Evolutionary conservation across 768 basidiomycete genomes (phyloP), one percentile per base, ranked within the genome.

Genomic region (Mycena albidolilacea): DNA sequence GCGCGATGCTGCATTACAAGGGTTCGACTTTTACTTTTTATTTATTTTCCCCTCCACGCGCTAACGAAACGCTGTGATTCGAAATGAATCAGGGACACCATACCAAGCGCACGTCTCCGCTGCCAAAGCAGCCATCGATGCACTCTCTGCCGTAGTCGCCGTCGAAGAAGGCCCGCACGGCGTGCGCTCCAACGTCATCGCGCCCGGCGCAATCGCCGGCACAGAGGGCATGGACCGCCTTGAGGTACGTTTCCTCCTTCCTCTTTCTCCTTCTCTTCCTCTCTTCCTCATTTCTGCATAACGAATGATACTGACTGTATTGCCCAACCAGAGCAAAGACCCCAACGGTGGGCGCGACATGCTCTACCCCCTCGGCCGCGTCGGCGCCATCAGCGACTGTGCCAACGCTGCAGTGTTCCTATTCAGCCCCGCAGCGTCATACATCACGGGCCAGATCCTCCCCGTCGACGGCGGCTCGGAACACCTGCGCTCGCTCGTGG

Each of bases 91-190:
- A 94, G 95, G 86, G 12, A 91, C 91, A 9, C 94, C 95, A 0
- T 95, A 91, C 81, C 97, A 98, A 82, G 95, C 90, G 9, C 97
- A 98, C 78, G 96, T 97, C 14, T 95, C 95, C 14, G 95, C 97
- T 10, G 97, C 97, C 30, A 99, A 99, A 82, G 97, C 97, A 0
- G 97, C 89, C 19, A 90, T 99, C 44, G 97, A 99, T 79, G 96
- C 97, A 0, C 85, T 97, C 7, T 95, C 94, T 67, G 87, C 88
- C 1, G 96, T 95, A 3, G 83, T 98, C 37, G 96, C 97, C 2
- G 90, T 97, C 14, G 97, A 99, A 83, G 97, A 97, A 83, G 97
- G 97, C 1, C 97, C 97, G 5, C 89, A 91, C 76, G 97, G 97
- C n/a, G 91, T 99, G 21, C 91, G 97, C 58, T 95, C 95, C 19